A percentile compares a stretch with the other conserved stretches of the same genome.
Conservation (phyloP, 2,329 filamentous ascomycete genomes). For the Ambrosiella cleistominuta region DNA sequence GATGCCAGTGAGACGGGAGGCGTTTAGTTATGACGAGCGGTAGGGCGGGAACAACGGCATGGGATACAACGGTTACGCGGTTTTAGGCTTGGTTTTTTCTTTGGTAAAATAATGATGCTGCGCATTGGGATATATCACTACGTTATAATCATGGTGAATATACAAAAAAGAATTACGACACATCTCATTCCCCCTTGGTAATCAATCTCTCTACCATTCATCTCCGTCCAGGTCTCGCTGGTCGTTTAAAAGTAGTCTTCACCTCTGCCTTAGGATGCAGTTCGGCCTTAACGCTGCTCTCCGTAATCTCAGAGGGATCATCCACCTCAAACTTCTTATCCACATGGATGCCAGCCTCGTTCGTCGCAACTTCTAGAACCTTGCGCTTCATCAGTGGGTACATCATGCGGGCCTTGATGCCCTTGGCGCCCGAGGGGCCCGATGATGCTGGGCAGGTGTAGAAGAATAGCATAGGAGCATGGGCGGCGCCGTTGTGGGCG, state of each 20-base stretch:
- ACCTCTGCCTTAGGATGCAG: slow-evolving; percentile 49
- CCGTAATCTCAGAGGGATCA: slow-evolving; percentile 53
- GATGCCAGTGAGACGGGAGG: slow-evolving; percentile 2
- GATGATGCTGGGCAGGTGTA: slow-evolving; percentile 59
- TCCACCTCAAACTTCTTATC: slow-evolving; percentile 55
- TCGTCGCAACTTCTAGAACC: slow-evolving; percentile 47
- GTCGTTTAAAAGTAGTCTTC: slow-evolving; percentile 55
- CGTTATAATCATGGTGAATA: not conserved
- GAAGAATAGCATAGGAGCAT: slow-evolving; percentile 54
- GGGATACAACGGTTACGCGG: not conserved
- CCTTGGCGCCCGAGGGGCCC: slow-evolving; percentile 33
- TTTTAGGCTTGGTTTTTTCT: not conserved
- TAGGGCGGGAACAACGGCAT: not conserved
- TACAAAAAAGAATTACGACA: not conserved
- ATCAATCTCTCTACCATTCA: slow-evolving; percentile 17
- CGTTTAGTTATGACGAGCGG: slow-evolving; percentile 8
- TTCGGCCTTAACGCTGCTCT: slow-evolving; percentile 45
- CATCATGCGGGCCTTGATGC: slow-evolving; percentile 71
- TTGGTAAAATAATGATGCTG: not conserved
- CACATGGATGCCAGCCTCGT: slow-evolving; percentile 45
- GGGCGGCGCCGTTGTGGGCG: slow-evolving; percentile 32
- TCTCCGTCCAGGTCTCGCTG: slow-evolving; percentile 58
- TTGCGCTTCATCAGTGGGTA: slow-evolving; percentile 56
- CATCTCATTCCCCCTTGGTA: not conserved
- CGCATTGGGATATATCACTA: not conserved